Evolutionary conservation across 805 yeast genomes (phyloP).

Genomic region (Lachancea quebecensis): DNA sequence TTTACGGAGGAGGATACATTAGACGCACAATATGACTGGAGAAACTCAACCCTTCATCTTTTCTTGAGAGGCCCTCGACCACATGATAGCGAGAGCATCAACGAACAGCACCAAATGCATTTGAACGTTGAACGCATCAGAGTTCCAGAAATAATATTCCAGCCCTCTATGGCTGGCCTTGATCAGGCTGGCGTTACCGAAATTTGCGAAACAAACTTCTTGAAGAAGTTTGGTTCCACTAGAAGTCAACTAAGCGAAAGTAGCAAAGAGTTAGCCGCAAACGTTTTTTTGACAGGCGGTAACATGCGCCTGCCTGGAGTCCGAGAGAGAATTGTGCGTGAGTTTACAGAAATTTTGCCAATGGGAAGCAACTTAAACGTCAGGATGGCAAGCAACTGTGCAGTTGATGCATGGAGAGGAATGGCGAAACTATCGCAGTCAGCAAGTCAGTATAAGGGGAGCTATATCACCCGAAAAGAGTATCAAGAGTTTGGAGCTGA

Average conservation of each 20-base stretch:
- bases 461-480: conserved; percentile 59
- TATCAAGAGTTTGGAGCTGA: conserved; percentile 88
- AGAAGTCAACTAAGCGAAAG: conserved; percentile 35
- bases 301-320: conserved; percentile 59
- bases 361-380: conserved; percentile 54
- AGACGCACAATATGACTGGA: conserved; percentile 81
- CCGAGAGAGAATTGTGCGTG: conserved; percentile 58
- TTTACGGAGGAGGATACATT: conserved; percentile 81
- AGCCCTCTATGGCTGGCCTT: conserved; percentile 88
- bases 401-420: conserved; percentile 87
- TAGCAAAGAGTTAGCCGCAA: conserved; percentile 34
- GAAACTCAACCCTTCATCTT: conserved; percentile 67
- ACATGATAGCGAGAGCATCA: conserved; percentile 73
- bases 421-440: conserved; percentile 73
- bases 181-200: conserved; percentile 95
- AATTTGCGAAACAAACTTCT: conserved; percentile 57
- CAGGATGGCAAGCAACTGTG: conserved; percentile 58
- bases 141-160: conserved; percentile 86
- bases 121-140: conserved; percentile 84
- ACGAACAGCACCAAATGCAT: conserved; percentile 85
- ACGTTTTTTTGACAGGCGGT: conserved; percentile 86
- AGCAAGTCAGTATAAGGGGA: conserved; percentile 36
- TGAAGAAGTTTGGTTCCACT: conserved; percentile 55
- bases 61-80: conserved; percentile 88
- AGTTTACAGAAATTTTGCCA: conserved; percentile 68